Evolutionary conservation across 495 filamentous ascomycete genomes (phyloP).

Genomic region (Aspergillus hancockii): DNA sequence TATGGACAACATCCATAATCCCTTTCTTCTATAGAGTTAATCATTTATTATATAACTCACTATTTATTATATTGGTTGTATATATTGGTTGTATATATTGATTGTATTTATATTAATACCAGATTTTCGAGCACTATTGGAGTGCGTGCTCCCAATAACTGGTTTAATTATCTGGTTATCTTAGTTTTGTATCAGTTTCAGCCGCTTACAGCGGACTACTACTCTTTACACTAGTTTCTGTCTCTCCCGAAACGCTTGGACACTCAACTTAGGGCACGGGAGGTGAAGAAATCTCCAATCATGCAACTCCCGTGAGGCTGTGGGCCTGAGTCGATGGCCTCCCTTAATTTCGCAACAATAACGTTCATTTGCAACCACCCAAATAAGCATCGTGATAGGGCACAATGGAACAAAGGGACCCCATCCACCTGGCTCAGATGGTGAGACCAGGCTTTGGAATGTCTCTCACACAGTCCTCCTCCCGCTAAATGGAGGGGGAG

Average conservation of each 20-base stretch:
- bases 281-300: not conserved
- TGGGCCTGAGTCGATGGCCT: not conserved
- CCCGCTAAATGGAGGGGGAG: not conserved
- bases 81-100: too few relatives aligned
- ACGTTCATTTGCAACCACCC: constrained; percentile 27
- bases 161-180: too few relatives aligned
- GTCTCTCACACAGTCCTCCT: constrained; percentile 1
- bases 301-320: not conserved
- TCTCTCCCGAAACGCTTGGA: not conserved
- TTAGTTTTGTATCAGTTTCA: too few relatives aligned
- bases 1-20: too few relatives aligned
- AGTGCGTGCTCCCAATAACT: too few relatives aligned
- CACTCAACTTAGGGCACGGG: not conserved
- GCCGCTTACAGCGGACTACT: too few relatives aligned
- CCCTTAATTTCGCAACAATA: constrained; percentile 1
- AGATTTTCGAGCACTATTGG: too few relatives aligned
- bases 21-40: too few relatives aligned
- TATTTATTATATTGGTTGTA: too few relatives aligned
- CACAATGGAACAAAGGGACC: constrained; percentile 8
- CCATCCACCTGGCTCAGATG: constrained; percentile 2
- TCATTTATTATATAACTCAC: too few relatives aligned
- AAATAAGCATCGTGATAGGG: constrained; percentile 39
- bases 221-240: not conserved
- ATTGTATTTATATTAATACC: too few relatives aligned
- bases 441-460: not conserved